phyloP scores from a whole-genome alignment of 768 basidiomycete genomes.

The Kwoniella sp. region DNA sequence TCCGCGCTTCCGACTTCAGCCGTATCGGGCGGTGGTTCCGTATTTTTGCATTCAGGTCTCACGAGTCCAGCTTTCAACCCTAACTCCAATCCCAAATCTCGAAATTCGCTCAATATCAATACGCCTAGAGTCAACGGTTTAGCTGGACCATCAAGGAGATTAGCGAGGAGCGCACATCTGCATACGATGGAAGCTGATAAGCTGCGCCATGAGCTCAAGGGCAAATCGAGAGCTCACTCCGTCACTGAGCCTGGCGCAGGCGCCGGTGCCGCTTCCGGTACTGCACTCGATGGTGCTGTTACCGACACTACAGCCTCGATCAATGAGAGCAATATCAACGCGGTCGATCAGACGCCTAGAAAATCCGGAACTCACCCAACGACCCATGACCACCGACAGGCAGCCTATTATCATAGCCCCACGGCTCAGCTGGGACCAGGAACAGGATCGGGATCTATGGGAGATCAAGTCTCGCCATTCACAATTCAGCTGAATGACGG shows the following conservation, averaged over 20 bases:
- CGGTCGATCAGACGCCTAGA: neutral
- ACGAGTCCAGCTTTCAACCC: neutral
- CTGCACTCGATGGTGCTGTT: too few relatives aligned
- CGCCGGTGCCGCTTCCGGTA: neutral
- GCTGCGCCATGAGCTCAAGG: slow-evolving; percentile 12
- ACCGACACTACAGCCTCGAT: neutral
- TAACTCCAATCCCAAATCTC: neutral
- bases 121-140: neutral
- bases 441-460: neutral
- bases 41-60: neutral
- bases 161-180: slow-evolving; percentile 50
- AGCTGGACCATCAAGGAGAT: slow-evolving; percentile 12
- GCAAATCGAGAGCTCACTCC: slow-evolving; percentile 2
- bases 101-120: neutral
- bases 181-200: slow-evolving; percentile 46
- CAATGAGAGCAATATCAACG: neutral
- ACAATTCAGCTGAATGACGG: neutral
- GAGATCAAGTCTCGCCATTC: slow-evolving; percentile 7
- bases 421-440: neutral
- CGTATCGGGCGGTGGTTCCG: neutral
- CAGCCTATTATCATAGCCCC: too few relatives aligned
- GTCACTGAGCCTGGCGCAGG: neutral
- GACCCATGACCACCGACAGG: neutral
- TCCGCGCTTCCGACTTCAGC: neutral
- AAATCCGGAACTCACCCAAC: too few relatives aligned